A percentile compares a stretch with the other conserved stretches of the same genome.
Evolutionary conservation across 2,329 filamentous ascomycete genomes (phyloP).

Genomic region (Pseudogymnoascus sp.): DNA sequence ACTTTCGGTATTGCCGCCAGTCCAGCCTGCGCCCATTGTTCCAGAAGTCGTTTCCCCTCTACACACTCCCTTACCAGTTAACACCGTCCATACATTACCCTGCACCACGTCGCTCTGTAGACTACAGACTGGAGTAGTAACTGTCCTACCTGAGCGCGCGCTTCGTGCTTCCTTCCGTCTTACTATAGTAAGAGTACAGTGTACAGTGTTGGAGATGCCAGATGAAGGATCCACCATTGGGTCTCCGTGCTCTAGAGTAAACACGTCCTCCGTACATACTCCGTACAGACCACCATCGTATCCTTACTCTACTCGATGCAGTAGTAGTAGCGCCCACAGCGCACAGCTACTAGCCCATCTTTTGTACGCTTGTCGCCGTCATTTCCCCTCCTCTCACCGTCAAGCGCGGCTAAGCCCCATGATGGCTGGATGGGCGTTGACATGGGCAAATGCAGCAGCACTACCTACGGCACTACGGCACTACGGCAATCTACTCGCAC

Average conservation of each 20-base stretch:
- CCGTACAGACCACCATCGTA: background rate
- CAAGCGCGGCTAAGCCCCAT: conserved; percentile 1
- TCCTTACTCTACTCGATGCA: background rate
- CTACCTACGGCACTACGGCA: background rate
- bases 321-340: background rate
- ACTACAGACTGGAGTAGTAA: background rate
- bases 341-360: background rate
- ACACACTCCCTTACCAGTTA: background rate
- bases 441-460: background rate
- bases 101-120: background rate
- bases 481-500: background rate
- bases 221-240: background rate
- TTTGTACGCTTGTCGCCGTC: background rate
- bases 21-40: background rate
- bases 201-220: background rate
- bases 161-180: background rate
- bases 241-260: background rate
- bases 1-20: conserved; percentile 6
- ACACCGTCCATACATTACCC: background rate
- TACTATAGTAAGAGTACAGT: background rate
- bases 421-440: background rate
- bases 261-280: background rate
- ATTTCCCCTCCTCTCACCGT: background rate
- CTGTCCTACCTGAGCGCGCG: background rate
- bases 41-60: conserved; percentile 5